phyloP scores from a whole-genome alignment of 768 basidiomycete species.

The Kockovaella imperatae region DNA sequence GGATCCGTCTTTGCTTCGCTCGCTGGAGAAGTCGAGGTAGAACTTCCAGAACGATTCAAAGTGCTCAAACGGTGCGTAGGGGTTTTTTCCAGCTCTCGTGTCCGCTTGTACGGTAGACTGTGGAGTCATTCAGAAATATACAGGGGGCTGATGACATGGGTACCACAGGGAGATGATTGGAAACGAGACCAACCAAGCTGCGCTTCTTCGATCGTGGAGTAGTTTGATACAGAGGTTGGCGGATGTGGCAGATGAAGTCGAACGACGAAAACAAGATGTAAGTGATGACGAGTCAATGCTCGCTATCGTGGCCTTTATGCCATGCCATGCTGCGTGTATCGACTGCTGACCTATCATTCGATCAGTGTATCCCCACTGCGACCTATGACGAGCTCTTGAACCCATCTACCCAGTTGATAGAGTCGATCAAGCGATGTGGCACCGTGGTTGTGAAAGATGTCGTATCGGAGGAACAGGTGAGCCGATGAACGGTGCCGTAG shows the following conservation, averaged over 20 bases:
- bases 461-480: slow-evolving; percentile 46
- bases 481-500: neutral
- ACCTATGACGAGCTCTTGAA: slow-evolving; percentile 33
- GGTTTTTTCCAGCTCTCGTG: neutral
- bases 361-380: slow-evolving; percentile 48
- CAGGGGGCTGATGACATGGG: neutral
- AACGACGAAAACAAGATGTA: slow-evolving; percentile 50
- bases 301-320: neutral
- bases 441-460: slow-evolving; percentile 56
- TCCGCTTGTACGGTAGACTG: neutral
- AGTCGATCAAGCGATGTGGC: slow-evolving; percentile 52
- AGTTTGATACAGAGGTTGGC: slow-evolving; percentile 18
- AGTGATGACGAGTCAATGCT: neutral
- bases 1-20: slow-evolving; percentile 51
- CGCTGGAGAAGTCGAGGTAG: slow-evolving; percentile 44
- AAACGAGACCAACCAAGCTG: slow-evolving; percentile 21
- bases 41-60: slow-evolving; percentile 55
- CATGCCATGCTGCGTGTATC: neutral
- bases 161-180: slow-evolving; percentile 20
- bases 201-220: slow-evolving; percentile 20
- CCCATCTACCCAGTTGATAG: slow-evolving; percentile 12
- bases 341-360: neutral
- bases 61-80: slow-evolving; percentile 51
- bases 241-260: slow-evolving; percentile 50
- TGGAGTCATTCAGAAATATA: too few species aligned